Base-by-base conservation (phyloP, 1,284 basidiomycete genomes). In the Pseudozyma sp. region DNA sequence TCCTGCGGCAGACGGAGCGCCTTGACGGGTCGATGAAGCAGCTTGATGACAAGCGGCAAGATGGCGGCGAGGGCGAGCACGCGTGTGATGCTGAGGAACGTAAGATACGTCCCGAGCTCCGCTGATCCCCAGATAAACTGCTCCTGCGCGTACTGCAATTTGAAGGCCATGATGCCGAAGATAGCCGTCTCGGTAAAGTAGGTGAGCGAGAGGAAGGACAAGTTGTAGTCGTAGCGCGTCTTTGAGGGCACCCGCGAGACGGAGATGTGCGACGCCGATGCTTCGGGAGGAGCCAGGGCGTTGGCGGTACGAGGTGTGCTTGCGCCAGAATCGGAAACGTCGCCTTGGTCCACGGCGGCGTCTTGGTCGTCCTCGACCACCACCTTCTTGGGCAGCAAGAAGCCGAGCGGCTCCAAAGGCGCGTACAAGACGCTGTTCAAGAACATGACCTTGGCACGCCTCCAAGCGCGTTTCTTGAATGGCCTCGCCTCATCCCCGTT, bases 71-170 rank as follows among this genome's bases (percentile, higher is more conserved):
- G 70, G 5, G 77, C 70, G 9, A 83, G 34, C 13, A 83, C 81
- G 29, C 83, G 70, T 13, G 74, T 57, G 35, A 83, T 24, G 30
- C 77, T 71, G 29, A 70, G 65, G 57, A 77, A 79, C 6, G 75
- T 81, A n/a, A 84, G 66, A 42, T 75, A 84, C 46, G 68, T 63
- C 11, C 81, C 82, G 5, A 84, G 53, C 59, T 78, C 68, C 4
- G 71, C 63, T 1, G 81, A 72, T 33, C 68, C 78, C 83, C 82
- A 84, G 46, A 74, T 66, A 49, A 81, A 84, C 13, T 70, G 61
- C 33, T 78, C 49, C 50, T 80, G 75, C 0, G 82, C 80, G 42
- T 84, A 84, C 55, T 79, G 77, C 34, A 81, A 64, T 55, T 84
- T 83, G 74, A 67, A 71, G 0, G 78, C 65, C 65, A 84, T 61